Conservation (phyloP, 495 filamentous ascomycete genomes). For the Talaromyces stipitatus region DNA sequence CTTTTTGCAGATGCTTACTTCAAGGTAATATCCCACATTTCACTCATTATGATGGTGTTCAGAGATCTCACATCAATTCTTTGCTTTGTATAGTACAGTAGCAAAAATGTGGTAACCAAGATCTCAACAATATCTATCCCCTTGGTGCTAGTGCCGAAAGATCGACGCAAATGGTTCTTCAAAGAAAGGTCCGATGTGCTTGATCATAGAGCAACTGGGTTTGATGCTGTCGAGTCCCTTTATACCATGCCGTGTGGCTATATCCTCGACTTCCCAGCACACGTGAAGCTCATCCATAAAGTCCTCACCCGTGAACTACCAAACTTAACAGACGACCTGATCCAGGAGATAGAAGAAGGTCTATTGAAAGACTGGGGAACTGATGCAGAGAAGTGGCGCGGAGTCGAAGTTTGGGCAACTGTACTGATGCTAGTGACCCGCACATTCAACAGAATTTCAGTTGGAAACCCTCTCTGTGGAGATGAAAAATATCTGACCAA, state of each 20-base stretch:
- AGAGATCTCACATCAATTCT: neutral
- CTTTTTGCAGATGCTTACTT: slow-evolving; percentile 1
- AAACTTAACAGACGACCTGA: neutral
- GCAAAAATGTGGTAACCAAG: neutral
- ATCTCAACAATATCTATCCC: neutral
- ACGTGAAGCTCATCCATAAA: neutral
- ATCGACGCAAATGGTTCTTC: neutral
- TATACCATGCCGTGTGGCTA: neutral
- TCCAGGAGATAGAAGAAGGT: neutral
- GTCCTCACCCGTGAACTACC: neutral
- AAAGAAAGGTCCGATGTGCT: neutral
- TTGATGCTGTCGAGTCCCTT: neutral
- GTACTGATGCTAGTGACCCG: neutral
- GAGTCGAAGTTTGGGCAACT: neutral
- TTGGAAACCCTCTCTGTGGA: neutral
- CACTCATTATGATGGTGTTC: no score
- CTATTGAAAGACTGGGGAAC: neutral
- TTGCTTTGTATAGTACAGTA: neutral
- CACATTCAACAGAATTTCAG: neutral
- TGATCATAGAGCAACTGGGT: neutral
- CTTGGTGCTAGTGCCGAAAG: neutral
- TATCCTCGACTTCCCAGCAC: neutral
- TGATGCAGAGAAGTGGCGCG: neutral
- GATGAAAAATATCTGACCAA: neutral
- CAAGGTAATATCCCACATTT: neutral